These are phyloP conservation scores for Grosmannia penicillata DNA, from an alignment of 2,329 filamentous ascomycete genomes.

Conservation along the genomic window DNA sequence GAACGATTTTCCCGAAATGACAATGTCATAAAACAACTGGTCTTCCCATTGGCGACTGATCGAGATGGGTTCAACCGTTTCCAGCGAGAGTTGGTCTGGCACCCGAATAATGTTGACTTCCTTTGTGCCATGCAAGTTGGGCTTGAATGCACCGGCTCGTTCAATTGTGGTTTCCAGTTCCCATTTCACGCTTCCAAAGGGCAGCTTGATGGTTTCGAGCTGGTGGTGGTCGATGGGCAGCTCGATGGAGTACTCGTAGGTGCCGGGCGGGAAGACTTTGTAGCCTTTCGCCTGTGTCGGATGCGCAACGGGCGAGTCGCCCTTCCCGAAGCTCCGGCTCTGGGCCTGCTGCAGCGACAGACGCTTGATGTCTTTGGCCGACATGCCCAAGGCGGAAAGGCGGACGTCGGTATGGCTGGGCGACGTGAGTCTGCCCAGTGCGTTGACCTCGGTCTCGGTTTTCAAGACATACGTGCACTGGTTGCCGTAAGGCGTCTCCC, in stretches of 20 bases:
- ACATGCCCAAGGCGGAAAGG: conserved; percentile 18
- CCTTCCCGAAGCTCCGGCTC: conserved; percentile 73
- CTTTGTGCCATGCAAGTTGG: conserved; percentile 68
- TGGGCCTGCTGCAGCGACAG: conserved; percentile 70
- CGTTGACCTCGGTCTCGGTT: conserved; percentile 16
- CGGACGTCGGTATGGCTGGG: conserved; percentile 13
- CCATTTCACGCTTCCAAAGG: conserved; percentile 77
- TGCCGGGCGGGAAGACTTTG: conserved; percentile 66
- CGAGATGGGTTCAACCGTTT: conserved; percentile 85
- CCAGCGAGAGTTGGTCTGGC: conserved; percentile 73
- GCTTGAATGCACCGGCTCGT: conserved; percentile 76
- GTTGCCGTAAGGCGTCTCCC: conserved; percentile 48
- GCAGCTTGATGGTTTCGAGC: conserved; percentile 76
- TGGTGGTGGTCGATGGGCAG: conserved; percentile 78
- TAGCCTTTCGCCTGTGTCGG: conserved; percentile 53
- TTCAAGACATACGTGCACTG: conserved; percentile 42
- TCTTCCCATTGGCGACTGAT: conserved; percentile 93
- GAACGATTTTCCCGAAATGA: conserved; percentile 92
- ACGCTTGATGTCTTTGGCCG: conserved; percentile 40
- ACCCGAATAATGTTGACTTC: conserved; percentile 75
- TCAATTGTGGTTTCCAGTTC: conserved; percentile 76
- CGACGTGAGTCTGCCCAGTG: conserved; percentile 1
- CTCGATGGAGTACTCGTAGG: conserved; percentile 61
- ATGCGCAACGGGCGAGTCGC: conserved; percentile 53
- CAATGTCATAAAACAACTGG: conserved; percentile 87